Evolutionary conservation across 108 stramenopile species (phyloP).

Genomic region (Fragilariopsis cylindrus): DNA sequence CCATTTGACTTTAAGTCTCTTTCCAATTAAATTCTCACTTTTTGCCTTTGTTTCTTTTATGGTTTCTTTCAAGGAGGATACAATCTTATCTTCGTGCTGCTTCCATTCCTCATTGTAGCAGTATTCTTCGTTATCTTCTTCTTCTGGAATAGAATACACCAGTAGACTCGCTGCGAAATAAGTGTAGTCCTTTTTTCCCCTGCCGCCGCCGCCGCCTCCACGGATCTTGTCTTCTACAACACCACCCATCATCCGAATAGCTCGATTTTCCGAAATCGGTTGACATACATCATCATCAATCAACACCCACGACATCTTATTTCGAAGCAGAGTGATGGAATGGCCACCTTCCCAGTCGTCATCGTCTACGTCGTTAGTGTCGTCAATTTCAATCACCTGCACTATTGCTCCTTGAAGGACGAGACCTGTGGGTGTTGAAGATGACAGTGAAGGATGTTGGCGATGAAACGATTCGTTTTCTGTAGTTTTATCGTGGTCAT

Average conservation of each 20-base stretch:
- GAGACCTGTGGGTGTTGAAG: neutral
- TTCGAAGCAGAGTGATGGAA: slow-evolving; percentile 28
- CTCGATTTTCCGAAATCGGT: slow-evolving; percentile 13
- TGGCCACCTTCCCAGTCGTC: slow-evolving; percentile 45
- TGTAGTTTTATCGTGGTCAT: neutral
- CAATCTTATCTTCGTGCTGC: neutral
- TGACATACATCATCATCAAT: slow-evolving; percentile 40
- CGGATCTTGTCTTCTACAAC: neutral
- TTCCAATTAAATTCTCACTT: slow-evolving; percentile 35
- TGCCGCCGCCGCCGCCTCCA: neutral
- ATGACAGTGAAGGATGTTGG: neutral
- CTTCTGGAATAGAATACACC: slow-evolving; percentile 7
- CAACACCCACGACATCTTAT: slow-evolving; percentile 27
- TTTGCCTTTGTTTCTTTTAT: neutral
- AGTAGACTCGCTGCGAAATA: slow-evolving; percentile 15
- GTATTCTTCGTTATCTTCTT: neutral
- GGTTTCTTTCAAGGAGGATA: neutral
- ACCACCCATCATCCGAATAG: slow-evolving; percentile 27
- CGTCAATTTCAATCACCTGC: slow-evolving; percentile 32
- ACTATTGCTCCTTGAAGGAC: slow-evolving; percentile 36
- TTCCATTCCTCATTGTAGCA: neutral
- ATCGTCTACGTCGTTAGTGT: slow-evolving; percentile 11
- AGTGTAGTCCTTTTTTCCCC: neutral
- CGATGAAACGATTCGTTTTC: neutral
- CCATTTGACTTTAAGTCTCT: slow-evolving; percentile 41